Base-by-base conservation (phyloP, 1,284 basidiomycete species). In the Lignosus rhinocerotis region DNA sequence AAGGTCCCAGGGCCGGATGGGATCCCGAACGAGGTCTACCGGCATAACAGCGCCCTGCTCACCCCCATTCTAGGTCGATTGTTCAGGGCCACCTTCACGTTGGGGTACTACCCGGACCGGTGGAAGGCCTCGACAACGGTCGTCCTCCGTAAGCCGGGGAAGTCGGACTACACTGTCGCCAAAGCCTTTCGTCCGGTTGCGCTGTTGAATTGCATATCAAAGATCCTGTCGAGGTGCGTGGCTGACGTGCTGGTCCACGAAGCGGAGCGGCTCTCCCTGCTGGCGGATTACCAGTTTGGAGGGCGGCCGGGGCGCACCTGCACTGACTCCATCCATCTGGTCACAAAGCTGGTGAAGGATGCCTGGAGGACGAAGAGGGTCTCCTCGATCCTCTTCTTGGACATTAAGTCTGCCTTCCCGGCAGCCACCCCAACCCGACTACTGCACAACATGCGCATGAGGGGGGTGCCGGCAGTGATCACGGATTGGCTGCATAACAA, bases 341-440 rank as follows among this genome's bases (percentile, higher is more conserved):
- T 78, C 0, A 65, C 61, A 5, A 65, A 69, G 16, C 66, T 45
- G 1, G 62, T 74, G 44, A 74, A 73, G 50, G 65, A 74, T 33
- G 70, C 75, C 11, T 78, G 75, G 76, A 49, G 71, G 0, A 38
- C 47, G 42, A 56, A 63, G 0, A 64, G 75, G 31, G 76, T 75
- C 1, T 74, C 67, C 0, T 65, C 69, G 0, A 65, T 66, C 0
- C 56, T 79, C 1, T 76, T 76, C 56, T 67, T 78, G 3, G 76
- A 79, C 59, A 68, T 79, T 11, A 69, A 76, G 63, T 73, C 70
- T 0, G 76, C 77, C 0, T 80, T 78, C 64, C 76, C 74, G 0
- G 77, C 69, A 34, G 68, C 65, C 0, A 66, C 68, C 1, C 61
- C 67, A 0, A 61, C 69, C 2, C 33, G 66, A 0, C 72, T 79